Evolutionary conservation across 148 eudicot species (phyloP), one percentile per base, ranked within the genome.

Genomic region (Nepenthes mirabilis): DNA sequence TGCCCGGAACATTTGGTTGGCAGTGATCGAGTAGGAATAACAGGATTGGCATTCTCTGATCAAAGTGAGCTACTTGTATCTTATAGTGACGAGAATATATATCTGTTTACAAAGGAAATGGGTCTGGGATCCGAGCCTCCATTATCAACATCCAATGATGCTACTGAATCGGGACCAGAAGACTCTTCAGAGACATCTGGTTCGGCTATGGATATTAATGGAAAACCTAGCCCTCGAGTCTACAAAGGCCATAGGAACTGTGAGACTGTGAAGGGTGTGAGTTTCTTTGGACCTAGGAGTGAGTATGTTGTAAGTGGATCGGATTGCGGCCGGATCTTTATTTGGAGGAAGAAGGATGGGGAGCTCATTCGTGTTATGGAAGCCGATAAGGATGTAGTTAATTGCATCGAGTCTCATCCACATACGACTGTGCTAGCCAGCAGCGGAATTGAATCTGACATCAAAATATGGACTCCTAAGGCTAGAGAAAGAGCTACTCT

Each of bases 271-370:
- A 91, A 91, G 79, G 98, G 96, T 60, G 98, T 88, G 51, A 69
- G 60, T 60, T 91, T 91, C 75, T 91, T 81, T 77, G 98, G 98
- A 56, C 90, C 98, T 11, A 85, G 79, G 48, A 69, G 81, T 55
- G 96, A 88, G 65, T 91, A 88, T 77, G 90, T 88, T 59, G 82
- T 82, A 61, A 91, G 98, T 74, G 98, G 96, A 47, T 91, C 98
- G 23, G 98, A 91, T 70, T 91, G 97, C 82, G 97, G 97, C 47
- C 77, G 86, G 36, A 88, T 91, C 54, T 91, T 85, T 71, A 83
- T 88, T 33, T 91, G 98, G 98, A 85, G 70, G 76, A 88, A 91
- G 75, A 88, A 71, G 64, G 79, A 70, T 14, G 90, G 84, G 49
- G 87, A 83, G 70, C 81, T 91, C 54, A 60, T 91, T 37, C 97